Percentiles rank a stretch among this genome's conserved stretches.
Conservation (phyloP, 75 land plant genomes). For the Sequoia sempervirens region DNA sequence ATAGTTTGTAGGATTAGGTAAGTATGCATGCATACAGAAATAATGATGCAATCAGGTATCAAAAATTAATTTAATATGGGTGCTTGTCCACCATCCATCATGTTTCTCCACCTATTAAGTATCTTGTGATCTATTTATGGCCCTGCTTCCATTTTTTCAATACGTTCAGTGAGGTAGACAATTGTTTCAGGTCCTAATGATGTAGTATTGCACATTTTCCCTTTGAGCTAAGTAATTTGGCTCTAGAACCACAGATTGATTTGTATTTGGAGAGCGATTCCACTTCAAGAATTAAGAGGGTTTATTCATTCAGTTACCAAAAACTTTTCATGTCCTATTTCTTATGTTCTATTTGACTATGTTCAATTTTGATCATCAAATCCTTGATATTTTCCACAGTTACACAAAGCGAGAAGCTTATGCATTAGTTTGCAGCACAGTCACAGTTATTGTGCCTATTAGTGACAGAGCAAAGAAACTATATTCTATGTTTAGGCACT, state of each 20-base stretch:
- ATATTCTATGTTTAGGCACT: not conserved
- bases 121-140: too few relatives aligned
- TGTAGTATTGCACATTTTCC: too few relatives aligned
- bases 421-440: not conserved
- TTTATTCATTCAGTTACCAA: not conserved
- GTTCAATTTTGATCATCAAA: not conserved
- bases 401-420: not conserved
- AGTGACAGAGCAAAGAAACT: not conserved
- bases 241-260: not conserved
- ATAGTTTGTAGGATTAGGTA: too few relatives aligned
- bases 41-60: too few relatives aligned
- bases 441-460: not conserved
- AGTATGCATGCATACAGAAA: too few relatives aligned
- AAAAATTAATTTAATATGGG: too few relatives aligned
- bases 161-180: too few relatives aligned
- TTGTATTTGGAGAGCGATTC: not conserved
- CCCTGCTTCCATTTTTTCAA: too few relatives aligned
- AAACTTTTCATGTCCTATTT: not conserved
- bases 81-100: too few relatives aligned
- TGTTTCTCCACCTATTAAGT: too few relatives aligned
- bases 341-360: not conserved
- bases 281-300: not conserved
- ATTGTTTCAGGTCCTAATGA: too few relatives aligned
- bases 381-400: not conserved
- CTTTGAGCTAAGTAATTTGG: not conserved